Evolutionary conservation across 768 basidiomycete genomes (phyloP), one percentile per base, ranked within the genome.

Genomic region (Mycena haematopus): DNA sequence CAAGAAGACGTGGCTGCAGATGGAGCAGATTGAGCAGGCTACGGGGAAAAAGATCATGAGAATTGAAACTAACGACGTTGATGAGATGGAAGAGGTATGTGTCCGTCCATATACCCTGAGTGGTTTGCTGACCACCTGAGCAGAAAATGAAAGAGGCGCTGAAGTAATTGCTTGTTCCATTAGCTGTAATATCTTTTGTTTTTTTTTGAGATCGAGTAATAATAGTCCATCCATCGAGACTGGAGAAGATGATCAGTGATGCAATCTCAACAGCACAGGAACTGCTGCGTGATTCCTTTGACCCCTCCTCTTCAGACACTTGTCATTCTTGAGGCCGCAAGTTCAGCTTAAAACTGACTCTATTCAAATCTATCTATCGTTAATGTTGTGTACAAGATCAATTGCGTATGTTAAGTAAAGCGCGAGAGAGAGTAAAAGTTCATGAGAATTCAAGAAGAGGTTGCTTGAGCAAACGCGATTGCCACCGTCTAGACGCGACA

Each of bases 31-130:
- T 62, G 91, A 96, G 78, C 82, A 88, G 69, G 84, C 83, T 0
- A 84, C 95, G 2, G 87, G 89, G 15, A 88, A 84, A 75, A 82
- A 85, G 70, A 98, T 99, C 63, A 85, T 88, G 67, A 83, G 90
- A 51, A 93, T 99, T 68, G 89, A 93, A 74, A 97, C 96, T 1
- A 81, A 87, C 65, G 93, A 97, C 77, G 77, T 97, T 65, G 96
- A 98, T 71, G 87, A 86, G 73, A 96, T 99, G 92, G 96, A 98
- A 73, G 85, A 91, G 82, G 96, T 93, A 67, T 36, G 84, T 79
- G 52, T 52, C 38, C 46, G 3, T 31, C 14, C 38, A 74, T 47
- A 33, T 25, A 25, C 17, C 52, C 11, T 52, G 40, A 13, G 60
- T 54, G 25, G 38, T 17, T 36, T 46, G 8, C 49, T 65, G 6